These are phyloP conservation scores for Irpex sp. DNA, from an alignment of 1,284 basidiomycete species.

Conservation along the genomic window DNA sequence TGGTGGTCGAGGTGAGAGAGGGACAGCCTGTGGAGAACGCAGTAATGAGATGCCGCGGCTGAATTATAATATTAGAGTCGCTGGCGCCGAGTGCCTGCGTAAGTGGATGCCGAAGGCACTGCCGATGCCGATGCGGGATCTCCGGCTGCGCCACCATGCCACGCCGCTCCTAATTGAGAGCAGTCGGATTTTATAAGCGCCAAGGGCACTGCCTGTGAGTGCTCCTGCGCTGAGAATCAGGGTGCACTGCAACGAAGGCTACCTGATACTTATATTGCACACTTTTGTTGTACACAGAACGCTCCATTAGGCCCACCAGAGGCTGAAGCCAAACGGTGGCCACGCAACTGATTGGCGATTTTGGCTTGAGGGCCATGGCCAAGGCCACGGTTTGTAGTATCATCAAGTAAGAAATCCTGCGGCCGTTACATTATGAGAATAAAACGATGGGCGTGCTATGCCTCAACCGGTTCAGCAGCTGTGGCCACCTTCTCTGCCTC, in stretches of 20 bases:
- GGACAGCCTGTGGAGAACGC: background rate
- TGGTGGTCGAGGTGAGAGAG: conserved; percentile 9
- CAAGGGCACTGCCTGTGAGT: too few species aligned
- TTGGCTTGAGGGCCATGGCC: too few species aligned
- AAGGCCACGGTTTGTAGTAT: too few species aligned
- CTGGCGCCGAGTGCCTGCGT: background rate
- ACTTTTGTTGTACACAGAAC: too few species aligned
- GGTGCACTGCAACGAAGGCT: too few species aligned
- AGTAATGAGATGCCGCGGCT: background rate
- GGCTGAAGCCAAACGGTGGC: too few species aligned
- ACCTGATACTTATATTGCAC: too few species aligned
- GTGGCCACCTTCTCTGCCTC: conserved; percentile 28
- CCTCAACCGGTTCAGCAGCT: conserved; percentile 29
- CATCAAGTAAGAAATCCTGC: too few species aligned
- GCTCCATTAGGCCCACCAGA: too few species aligned
- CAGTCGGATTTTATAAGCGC: background rate
- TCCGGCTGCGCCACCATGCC: conserved; percentile 29
- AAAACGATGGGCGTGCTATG: background rate
- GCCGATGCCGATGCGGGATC: background rate
- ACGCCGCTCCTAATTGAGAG: conserved; percentile 6
- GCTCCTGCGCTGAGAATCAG: too few species aligned
- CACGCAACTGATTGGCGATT: too few species aligned
- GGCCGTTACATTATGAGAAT: background rate
- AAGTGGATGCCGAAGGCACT: conserved; percentile 18
- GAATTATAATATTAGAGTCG: background rate